Percentiles rank a stretch among this genome's conserved stretches.
Conservation (phyloP, 2,329 filamentous ascomycete species). For the Monilinia polystroma region DNA sequence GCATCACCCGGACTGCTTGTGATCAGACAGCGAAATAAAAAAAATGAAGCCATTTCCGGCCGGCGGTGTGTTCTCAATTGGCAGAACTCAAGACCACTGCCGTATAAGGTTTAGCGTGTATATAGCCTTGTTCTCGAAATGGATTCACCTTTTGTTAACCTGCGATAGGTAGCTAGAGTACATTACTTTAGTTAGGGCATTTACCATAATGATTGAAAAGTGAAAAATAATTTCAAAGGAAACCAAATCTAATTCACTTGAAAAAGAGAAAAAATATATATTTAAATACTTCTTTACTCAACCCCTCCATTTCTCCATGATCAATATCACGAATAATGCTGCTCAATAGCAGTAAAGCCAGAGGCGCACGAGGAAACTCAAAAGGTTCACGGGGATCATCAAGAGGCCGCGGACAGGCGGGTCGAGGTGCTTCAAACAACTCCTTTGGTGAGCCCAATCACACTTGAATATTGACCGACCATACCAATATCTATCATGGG, state of each 20-base stretch:
- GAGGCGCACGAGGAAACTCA: conserved; percentile 34
- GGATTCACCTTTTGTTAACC: neutral
- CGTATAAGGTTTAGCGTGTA: conserved; percentile 6
- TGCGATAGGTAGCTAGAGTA: neutral
- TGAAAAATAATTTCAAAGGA: neutral
- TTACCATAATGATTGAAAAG: neutral
- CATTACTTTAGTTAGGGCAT: neutral
- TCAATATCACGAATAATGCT: conserved; percentile 38
- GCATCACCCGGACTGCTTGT: too few relatives aligned
- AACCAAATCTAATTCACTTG: neutral
- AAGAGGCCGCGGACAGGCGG: conserved; percentile 38
- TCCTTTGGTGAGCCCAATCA: conserved; percentile 37
- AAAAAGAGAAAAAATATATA: conserved; percentile 13
- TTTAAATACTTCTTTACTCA: conserved; percentile 30
- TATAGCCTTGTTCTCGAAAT: conserved; percentile 2
- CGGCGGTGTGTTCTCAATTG: neutral
- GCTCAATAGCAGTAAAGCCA: conserved; percentile 34
- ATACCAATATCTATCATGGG: conserved; percentile 26
- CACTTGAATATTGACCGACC: conserved; percentile 26
- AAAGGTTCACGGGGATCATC: conserved; percentile 37
- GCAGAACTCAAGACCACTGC: neutral
- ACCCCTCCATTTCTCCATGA: conserved; percentile 34
- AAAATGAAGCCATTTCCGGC: neutral
- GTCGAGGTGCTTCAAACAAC: conserved; percentile 39
- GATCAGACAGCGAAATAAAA: neutral